These are phyloP conservation scores for Coniochaeta sp. DNA, from an alignment of 2,329 filamentous ascomycete species.

Conservation along the genomic window DNA sequence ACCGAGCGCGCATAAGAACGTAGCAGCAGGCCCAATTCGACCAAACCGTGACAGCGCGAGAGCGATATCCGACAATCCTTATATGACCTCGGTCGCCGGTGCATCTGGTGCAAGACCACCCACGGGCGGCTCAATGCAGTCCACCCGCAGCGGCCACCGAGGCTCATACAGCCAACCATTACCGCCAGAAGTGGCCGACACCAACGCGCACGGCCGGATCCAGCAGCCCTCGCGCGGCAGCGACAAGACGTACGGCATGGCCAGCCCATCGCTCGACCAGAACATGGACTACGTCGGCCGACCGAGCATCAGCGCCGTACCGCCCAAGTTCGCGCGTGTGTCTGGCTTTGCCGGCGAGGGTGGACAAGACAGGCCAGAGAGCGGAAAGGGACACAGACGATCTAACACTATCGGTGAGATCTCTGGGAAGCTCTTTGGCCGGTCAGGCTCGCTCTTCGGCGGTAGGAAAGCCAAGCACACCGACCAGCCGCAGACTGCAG, in stretches of 20 bases:
- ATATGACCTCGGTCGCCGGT: slow-evolving; percentile 43
- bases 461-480: slow-evolving; percentile 44
- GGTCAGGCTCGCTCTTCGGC: slow-evolving; percentile 77
- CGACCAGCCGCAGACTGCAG: slow-evolving; percentile 32
- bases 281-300: slow-evolving; percentile 50
- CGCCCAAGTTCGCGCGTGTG: slow-evolving; percentile 50
- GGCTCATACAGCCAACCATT: slow-evolving; percentile 83
- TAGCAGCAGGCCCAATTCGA: slow-evolving; percentile 30
- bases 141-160: slow-evolving; percentile 51
- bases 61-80: slow-evolving; percentile 45
- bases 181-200: slow-evolving; percentile 78
- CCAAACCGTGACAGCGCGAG: slow-evolving; percentile 43
- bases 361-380: slow-evolving; percentile 19
- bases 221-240: slow-evolving; percentile 63
- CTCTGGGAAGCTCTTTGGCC: slow-evolving; percentile 76
- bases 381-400: slow-evolving; percentile 52
- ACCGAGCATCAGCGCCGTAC: slow-evolving; percentile 49
- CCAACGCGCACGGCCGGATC: slow-evolving; percentile 83
- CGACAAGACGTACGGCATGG: slow-evolving; percentile 64
- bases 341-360: slow-evolving; percentile 50
- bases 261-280: slow-evolving; percentile 55
- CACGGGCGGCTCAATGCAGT: slow-evolving; percentile 76
- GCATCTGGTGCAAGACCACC: slow-evolving; percentile 54
- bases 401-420: slow-evolving; percentile 75
- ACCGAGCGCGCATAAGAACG: slow-evolving; percentile 40